Percentiles rank a stretch among this genome's conserved stretches.
Evolutionary conservation across 108 stramenopile genomes (phyloP).

Genomic region (Fragilariopsis cylindrus): DNA sequence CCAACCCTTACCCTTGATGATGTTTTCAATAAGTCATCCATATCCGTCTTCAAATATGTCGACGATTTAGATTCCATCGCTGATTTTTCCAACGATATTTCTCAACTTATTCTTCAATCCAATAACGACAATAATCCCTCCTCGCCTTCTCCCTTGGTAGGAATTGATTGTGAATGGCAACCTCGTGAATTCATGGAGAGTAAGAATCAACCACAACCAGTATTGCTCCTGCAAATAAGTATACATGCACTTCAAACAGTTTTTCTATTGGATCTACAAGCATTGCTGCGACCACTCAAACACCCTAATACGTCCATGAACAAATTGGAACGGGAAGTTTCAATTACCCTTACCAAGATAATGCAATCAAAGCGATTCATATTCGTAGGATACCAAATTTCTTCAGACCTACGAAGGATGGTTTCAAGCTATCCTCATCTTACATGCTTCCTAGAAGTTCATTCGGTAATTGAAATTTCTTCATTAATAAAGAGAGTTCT

Average conservation of each 20-base stretch:
- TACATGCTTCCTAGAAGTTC: conserved; percentile 34
- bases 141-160: conserved; percentile 18
- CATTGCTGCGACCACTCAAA: conserved; percentile 28
- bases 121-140: neutral
- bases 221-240: conserved; percentile 35
- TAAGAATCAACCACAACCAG: conserved; percentile 28
- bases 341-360: conserved; percentile 12
- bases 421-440: conserved; percentile 39
- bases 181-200: conserved; percentile 20
- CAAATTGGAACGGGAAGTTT: conserved; percentile 15
- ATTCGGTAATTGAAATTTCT: conserved; percentile 30
- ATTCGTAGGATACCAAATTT: conserved; percentile 39
- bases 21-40: conserved; percentile 11
- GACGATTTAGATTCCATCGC: conserved; percentile 22
- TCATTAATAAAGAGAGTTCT: conserved; percentile 26
- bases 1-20: conserved; percentile 16
- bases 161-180: conserved; percentile 49
- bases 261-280: conserved; percentile 37
- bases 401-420: conserved; percentile 32
- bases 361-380: conserved; percentile 23
- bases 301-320: conserved; percentile 21
- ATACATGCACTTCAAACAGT: conserved; percentile 33
- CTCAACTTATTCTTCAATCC: neutral
- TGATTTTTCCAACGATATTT: conserved; percentile 24
- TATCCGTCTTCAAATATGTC: conserved; percentile 15